Percentiles rank a stretch among this genome's conserved stretches.
These are phyloP conservation scores for Coniochaeta prunicola DNA, from an alignment of 2,329 filamentous ascomycete species.

Conservation along the genomic window DNA sequence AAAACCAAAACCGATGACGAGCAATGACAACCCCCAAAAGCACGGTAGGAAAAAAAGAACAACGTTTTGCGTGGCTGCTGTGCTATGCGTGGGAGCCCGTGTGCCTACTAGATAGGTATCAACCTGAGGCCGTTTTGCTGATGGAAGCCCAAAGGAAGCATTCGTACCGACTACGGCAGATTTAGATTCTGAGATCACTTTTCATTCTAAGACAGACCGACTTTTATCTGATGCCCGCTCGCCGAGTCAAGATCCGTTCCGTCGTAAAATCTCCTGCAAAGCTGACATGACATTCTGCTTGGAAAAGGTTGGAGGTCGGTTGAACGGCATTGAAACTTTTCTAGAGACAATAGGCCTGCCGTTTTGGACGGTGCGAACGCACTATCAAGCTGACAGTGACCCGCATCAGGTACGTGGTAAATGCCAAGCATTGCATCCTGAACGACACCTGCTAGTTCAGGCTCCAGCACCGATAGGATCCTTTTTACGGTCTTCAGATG, in stretches of 20 bases:
- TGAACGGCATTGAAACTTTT: not conserved
- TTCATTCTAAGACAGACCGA: not conserved
- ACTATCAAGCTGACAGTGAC: not conserved
- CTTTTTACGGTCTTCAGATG: not conserved
- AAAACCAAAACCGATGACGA: not conserved
- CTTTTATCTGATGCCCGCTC: not conserved
- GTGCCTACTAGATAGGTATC: not conserved
- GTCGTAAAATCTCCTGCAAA: not conserved
- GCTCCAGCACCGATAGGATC: not conserved
- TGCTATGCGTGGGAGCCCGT: not conserved
- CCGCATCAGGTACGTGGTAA: not conserved
- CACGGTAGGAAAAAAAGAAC: too few relatives aligned
- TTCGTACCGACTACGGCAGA: not conserved
- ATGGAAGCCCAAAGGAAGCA: not conserved
- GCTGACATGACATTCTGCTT: not conserved
- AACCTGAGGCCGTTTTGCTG: not conserved
- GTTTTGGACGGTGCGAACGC: not conserved
- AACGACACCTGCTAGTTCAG: not conserved
- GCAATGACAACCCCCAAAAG: not conserved
- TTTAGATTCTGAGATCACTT: not conserved
- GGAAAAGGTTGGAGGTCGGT: not conserved
- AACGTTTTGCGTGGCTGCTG: not conserved
- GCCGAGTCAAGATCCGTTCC: not conserved
- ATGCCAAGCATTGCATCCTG: not conserved
- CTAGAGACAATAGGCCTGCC: not conserved